A percentile compares a stretch with the other conserved stretches of the same genome.
These are phyloP conservation scores for Didymosphaeria variabile DNA, from an alignment of 2,329 filamentous ascomycete species.

Conservation along the genomic window DNA sequence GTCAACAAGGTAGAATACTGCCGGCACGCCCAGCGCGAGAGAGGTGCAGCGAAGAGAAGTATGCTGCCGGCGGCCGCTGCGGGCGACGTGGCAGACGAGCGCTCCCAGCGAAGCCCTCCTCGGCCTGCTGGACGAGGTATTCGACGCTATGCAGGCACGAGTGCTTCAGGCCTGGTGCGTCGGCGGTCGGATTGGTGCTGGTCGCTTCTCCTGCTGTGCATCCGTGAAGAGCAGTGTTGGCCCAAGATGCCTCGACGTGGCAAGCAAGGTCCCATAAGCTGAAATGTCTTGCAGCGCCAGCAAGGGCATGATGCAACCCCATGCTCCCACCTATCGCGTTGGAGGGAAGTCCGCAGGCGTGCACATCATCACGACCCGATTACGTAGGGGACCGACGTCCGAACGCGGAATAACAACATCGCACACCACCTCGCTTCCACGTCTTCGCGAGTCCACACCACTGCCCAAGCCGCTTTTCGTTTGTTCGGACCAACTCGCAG, in stretches of 20 bases:
- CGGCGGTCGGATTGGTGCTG: constrained; percentile 33
- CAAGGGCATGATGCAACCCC: constrained; percentile 30
- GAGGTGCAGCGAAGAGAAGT: constrained; percentile 33
- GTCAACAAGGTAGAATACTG: constrained; percentile 32
- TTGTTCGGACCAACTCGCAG: neutral
- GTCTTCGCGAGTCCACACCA: constrained; percentile 2
- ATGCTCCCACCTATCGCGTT: constrained; percentile 26
- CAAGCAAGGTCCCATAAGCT: constrained; percentile 22
- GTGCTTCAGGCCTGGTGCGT: constrained; percentile 38
- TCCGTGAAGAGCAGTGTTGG: constrained; percentile 32
- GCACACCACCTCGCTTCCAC: constrained; percentile 8
- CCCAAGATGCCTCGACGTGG: constrained; percentile 20
- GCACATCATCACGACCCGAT: constrained; percentile 28
- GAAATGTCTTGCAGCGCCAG: constrained; percentile 35
- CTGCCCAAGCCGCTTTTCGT: neutral
- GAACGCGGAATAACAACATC: constrained; percentile 17
- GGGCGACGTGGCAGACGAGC: constrained; percentile 35
- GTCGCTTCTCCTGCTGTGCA: constrained; percentile 40
- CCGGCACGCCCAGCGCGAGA: constrained; percentile 36
- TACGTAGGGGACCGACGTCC: constrained; percentile 28
- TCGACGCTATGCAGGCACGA: constrained; percentile 26
- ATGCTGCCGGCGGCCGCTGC: constrained; percentile 34
- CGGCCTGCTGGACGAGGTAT: constrained; percentile 25
- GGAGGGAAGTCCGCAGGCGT: constrained; percentile 28
- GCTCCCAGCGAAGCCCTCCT: constrained; percentile 28